Evolutionary conservation across 805 yeast species (phyloP).

Genomic region (Isabelozyma rhagii): DNA sequence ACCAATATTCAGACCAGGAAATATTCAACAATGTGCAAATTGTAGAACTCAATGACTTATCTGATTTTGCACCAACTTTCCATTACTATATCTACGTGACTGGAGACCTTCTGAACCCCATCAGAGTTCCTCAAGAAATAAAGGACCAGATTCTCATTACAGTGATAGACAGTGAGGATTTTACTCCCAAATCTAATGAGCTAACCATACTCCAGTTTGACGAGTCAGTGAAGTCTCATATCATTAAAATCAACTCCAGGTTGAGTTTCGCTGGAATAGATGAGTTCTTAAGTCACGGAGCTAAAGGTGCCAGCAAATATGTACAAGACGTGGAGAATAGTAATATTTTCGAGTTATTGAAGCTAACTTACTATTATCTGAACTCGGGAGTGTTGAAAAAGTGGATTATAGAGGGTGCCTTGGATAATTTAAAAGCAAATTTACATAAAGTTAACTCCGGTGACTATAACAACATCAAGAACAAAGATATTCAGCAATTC

Average conservation of each 20-base stretch:
- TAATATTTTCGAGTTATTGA: constrained; percentile 32
- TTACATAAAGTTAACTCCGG: constrained; percentile 5
- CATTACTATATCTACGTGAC: constrained; percentile 22
- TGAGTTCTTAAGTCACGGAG: constrained; percentile 25
- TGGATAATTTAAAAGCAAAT: constrained; percentile 11
- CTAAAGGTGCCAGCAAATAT: constrained; percentile 28
- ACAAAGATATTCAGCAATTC: constrained; percentile 23
- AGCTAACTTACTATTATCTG: constrained; percentile 26
- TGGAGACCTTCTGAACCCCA: constrained; percentile 11
- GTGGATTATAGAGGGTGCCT: constrained; percentile 15
- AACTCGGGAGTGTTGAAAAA: constrained; percentile 18
- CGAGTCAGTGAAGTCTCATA: constrained; percentile 12
- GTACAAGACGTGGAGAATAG: constrained; percentile 28
- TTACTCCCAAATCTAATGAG: constrained; percentile 33
- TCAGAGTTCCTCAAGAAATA: constrained; percentile 10
- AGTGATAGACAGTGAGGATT: constrained; percentile 36
- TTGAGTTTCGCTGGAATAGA: constrained; percentile 25
- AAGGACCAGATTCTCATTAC: constrained; percentile 27
- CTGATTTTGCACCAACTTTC: constrained; percentile 9
- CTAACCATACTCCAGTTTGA: constrained; percentile 20
- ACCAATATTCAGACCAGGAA: constrained; percentile 3
- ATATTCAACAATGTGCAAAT: constrained; percentile 14
- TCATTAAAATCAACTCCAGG: constrained; percentile 30
- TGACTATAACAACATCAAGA: constrained; percentile 12
- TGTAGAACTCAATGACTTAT: constrained; percentile 16